These are phyloP conservation scores for Bipolaris zeicola DNA, from an alignment of 2,329 filamentous ascomycete species.

Conservation along the genomic window DNA sequence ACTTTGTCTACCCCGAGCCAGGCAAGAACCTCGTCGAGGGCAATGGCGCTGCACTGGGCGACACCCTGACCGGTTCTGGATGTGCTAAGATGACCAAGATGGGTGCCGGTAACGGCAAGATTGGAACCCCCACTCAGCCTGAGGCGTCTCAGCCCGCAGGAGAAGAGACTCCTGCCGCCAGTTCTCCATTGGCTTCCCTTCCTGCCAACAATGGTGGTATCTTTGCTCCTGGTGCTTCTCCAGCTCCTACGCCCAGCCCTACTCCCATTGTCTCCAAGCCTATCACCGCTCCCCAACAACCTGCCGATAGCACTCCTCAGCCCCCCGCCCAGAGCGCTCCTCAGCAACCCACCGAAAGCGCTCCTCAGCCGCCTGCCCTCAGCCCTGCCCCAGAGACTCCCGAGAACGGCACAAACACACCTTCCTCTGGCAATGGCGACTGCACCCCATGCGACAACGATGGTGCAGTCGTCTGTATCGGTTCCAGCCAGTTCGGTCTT, in stretches of 20 bases:
- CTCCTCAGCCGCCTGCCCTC: constrained; percentile 12
- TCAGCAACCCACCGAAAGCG: constrained; percentile 11
- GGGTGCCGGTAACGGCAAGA: constrained; percentile 38
- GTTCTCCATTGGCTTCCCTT: constrained; percentile 5
- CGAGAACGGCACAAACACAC: constrained; percentile 17
- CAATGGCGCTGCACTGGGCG: constrained; percentile 38
- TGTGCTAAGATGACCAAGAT: constrained; percentile 35
- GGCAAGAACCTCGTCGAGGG: constrained; percentile 57
- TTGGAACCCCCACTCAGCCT: constrained; percentile 32
- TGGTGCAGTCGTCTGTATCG: constrained; percentile 53
- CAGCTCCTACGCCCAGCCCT: constrained; percentile 23
- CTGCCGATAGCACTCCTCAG: constrained; percentile 6
- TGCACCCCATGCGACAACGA: constrained; percentile 48
- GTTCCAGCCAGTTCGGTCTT: constrained; percentile 50
- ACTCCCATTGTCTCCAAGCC: constrained; percentile 3
- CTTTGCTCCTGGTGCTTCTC: constrained; percentile 42
- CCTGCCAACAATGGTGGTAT: constrained; percentile 26
- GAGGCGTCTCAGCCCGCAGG: constrained; percentile 2
- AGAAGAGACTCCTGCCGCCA: background rate
- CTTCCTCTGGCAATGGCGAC: constrained; percentile 18
- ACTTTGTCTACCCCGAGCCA: constrained; percentile 72
- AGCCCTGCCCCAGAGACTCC: constrained; percentile 6
- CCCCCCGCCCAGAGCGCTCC: constrained; percentile 5
- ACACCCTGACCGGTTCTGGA: constrained; percentile 37
- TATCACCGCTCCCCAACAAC: constrained; percentile 10